Evolutionary conservation across 495 filamentous ascomycete species (phyloP).

Genomic region (Xanthoparmelia taractica): DNA sequence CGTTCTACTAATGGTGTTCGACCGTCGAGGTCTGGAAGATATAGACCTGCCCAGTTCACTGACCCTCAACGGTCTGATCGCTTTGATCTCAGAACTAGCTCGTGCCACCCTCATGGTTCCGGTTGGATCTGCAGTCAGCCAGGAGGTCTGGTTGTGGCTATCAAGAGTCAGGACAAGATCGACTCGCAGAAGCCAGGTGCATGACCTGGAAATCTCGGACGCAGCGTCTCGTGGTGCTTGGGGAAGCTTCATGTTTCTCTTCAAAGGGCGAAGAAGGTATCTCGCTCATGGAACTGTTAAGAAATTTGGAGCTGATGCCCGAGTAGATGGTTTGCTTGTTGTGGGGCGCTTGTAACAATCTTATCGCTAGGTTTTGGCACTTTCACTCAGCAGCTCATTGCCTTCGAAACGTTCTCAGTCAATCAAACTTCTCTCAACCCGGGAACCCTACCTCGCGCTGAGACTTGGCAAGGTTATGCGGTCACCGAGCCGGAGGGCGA

Average conservation of each 20-base stretch:
- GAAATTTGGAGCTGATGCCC: neutral
- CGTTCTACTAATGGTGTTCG: neutral
- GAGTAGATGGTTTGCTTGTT: constrained; percentile 34
- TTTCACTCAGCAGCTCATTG: constrained; percentile 41
- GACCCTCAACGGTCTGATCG: constrained; percentile 14
- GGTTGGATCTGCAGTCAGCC: constrained; percentile 13
- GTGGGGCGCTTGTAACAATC: constrained; percentile 36
- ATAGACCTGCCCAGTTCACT: neutral
- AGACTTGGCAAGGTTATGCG: neutral
- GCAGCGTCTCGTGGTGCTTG: constrained; percentile 37
- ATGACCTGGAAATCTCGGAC: constrained; percentile 39
- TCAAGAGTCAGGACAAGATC: neutral
- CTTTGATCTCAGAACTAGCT: constrained; percentile 2
- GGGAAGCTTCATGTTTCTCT: constrained; percentile 33
- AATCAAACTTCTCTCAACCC: neutral
- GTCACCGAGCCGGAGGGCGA: neutral
- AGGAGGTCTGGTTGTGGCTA: constrained; percentile 13
- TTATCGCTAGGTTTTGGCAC: constrained; percentile 37
- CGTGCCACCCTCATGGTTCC: constrained; percentile 10
- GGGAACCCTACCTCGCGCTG: neutral
- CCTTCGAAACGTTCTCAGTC: neutral
- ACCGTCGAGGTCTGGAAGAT: neutral
- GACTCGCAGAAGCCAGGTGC: constrained; percentile 20
- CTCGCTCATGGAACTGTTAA: neutral
- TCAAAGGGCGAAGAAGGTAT: constrained; percentile 5